Conservation (phyloP, 495 filamentous ascomycete species). For the Pseudoneurospora amorphoporcata region DNA sequence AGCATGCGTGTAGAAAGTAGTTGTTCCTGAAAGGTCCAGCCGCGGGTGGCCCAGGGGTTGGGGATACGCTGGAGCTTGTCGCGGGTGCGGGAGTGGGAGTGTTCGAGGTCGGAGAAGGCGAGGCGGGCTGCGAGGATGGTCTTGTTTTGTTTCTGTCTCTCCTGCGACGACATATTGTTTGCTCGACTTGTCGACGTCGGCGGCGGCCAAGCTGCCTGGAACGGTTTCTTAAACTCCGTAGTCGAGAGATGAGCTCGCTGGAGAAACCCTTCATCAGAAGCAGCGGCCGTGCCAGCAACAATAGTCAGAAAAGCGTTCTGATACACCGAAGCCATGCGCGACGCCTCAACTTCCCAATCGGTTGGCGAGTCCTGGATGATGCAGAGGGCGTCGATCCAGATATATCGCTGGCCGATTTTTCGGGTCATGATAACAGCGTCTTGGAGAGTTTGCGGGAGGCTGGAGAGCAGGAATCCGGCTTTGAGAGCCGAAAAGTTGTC, state of each 20-base stretch:
- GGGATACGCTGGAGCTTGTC: neutral
- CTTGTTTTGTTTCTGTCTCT: neutral
- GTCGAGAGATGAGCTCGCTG: neutral
- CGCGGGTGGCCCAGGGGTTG: neutral
- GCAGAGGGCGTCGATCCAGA: slow-evolving; percentile 1
- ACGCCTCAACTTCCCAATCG: slow-evolving; percentile 6
- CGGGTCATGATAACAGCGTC: neutral
- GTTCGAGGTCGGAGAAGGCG: neutral
- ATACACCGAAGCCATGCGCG: slow-evolving; percentile 4
- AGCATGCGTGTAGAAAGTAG: slow-evolving; percentile 1
- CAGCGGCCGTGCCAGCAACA: neutral
- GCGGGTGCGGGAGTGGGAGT: neutral
- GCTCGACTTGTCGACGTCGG: too few relatives aligned
- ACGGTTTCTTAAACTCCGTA: neutral
- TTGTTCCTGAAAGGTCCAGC: slow-evolving; percentile 5
- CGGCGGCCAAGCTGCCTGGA: neutral
- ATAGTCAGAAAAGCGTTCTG: slow-evolving; percentile 1
- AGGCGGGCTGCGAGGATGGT: neutral
- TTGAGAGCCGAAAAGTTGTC: neutral
- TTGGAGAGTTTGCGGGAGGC: neutral
- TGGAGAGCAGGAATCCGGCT: neutral
- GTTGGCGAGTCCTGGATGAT: slow-evolving; percentile 1
- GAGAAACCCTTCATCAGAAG: slow-evolving; percentile 2
- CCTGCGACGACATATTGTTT: too few relatives aligned
- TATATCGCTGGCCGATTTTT: neutral